Evolutionary conservation across 1,139 yeast species (phyloP).

Genomic region (Maudiozyma humilis): DNA sequence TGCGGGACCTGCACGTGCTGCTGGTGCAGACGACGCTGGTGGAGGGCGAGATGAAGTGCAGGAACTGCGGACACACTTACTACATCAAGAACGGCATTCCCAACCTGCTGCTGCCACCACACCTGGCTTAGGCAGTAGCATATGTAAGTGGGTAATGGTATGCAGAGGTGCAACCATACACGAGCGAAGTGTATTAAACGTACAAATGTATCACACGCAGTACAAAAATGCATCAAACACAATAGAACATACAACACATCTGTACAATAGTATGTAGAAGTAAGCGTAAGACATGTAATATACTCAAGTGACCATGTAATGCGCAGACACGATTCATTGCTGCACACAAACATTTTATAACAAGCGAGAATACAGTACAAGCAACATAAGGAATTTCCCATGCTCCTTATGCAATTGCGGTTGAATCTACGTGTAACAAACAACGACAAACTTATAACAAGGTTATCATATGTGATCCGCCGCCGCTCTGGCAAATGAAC

Average conservation of each 20-base stretch:
- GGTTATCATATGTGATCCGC: too few relatives aligned
- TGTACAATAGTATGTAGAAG: background rate
- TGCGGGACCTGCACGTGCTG: conserved; percentile 68
- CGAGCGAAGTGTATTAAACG: background rate
- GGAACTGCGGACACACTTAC: conserved; percentile 78
- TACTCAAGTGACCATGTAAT: conserved; percentile 8
- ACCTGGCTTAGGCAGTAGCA: conserved; percentile 57
- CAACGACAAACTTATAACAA: too few relatives aligned
- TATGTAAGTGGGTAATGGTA: too few relatives aligned
- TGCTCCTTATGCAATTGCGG: too few relatives aligned
- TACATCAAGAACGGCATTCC: conserved; percentile 90
- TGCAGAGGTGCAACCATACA: background rate
- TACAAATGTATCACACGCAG: background rate
- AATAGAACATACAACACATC: background rate
- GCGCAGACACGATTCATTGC: too few relatives aligned
- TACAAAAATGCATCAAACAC: too few relatives aligned
- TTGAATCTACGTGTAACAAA: too few relatives aligned
- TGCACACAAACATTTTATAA: too few relatives aligned
- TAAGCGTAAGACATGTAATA: background rate
- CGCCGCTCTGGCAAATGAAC: too few relatives aligned
- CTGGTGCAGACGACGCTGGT: conserved; percentile 77
- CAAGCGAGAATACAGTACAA: too few relatives aligned
- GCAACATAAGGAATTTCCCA: too few relatives aligned
- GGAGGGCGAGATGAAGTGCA: conserved; percentile 85
- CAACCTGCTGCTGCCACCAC: conserved; percentile 90